Evolutionary conservation across 2,329 filamentous ascomycete species (phyloP).

Genomic region (Microcyclospora pomicola): DNA sequence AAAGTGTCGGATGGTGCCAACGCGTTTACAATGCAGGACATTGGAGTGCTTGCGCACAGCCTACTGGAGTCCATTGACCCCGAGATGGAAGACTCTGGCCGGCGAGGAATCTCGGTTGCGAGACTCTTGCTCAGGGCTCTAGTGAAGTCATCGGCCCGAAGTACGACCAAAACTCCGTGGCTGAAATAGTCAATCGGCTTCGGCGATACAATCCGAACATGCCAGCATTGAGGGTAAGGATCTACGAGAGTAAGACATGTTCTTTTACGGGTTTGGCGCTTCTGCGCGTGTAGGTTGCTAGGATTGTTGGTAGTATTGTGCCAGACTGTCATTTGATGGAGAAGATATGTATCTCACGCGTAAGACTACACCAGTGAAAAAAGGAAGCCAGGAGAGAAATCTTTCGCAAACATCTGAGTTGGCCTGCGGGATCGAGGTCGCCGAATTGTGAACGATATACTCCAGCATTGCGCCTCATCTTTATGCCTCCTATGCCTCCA

Average conservation of each 20-base stretch:
- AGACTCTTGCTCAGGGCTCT: conserved; percentile 11
- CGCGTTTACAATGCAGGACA: conserved; percentile 27
- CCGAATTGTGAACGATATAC: no score
- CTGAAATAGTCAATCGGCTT: conserved; percentile 4
- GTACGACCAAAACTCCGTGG: conserved; percentile 3
- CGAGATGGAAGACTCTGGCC: conserved; percentile 25
- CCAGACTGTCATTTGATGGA: no score
- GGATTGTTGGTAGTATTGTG: no score
- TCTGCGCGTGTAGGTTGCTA: no score
- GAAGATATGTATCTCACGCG: no score
- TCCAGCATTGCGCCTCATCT: no score
- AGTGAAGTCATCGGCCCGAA: conserved; percentile 12
- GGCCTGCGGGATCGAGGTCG: no score
- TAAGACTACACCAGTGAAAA: no score
- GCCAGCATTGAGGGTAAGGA: conserved; percentile 3
- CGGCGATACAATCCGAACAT: conserved; percentile 5
- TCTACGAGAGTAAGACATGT: conserved; percentile 3
- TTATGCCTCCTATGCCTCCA: no score
- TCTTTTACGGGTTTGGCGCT: conserved; percentile 6
- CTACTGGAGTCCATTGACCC: conserved; percentile 46
- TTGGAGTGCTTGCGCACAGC: conserved; percentile 29
- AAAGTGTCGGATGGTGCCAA: conserved; percentile 23
- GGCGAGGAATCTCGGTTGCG: conserved; percentile 8
- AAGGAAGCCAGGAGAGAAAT: no score
- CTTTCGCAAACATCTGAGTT: no score